Conservation (phyloP, 371 early-diverging fungal species). For the Actinomortierella wolfii region DNA sequence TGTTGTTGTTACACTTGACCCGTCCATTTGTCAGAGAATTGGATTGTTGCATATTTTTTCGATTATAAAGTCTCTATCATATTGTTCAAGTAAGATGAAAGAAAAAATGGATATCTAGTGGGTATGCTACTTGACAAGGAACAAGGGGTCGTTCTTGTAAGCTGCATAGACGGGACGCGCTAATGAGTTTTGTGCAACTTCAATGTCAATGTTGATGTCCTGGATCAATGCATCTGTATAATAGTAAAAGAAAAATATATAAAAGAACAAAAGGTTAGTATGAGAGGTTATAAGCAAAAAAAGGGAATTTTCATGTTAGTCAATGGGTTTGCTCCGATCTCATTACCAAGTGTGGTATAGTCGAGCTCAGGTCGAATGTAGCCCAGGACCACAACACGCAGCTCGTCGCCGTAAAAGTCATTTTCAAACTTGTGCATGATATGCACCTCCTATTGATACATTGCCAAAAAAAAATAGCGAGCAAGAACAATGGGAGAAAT, state of each 20-base stretch:
- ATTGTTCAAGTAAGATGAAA: too few species aligned
- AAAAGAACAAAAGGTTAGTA: not conserved
- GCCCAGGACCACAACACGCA: constrained; percentile 84
- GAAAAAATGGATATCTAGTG: too few species aligned
- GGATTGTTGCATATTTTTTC: too few species aligned
- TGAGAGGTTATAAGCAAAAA: not conserved
- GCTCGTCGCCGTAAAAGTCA: constrained; percentile 90
- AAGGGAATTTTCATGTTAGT: not conserved
- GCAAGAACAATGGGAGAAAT: too few species aligned
- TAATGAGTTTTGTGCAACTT: constrained; percentile 76
- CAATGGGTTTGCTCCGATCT: not conserved
- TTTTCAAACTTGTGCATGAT: constrained; percentile 83
- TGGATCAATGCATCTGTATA: constrained; percentile 82
- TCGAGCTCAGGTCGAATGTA: constrained; percentile 92
- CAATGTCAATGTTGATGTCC: constrained; percentile 92
- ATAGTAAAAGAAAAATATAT: constrained; percentile 1
- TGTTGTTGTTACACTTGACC: too few species aligned
- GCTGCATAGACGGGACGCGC: constrained; percentile 55
- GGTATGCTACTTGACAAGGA: constrained; percentile 5
- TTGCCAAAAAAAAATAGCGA: not conserved
- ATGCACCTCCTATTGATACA: constrained; percentile 83
- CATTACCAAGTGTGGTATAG: constrained; percentile 80
- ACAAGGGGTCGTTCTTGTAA: constrained; percentile 38
- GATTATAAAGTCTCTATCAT: too few species aligned
- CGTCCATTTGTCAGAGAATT: too few species aligned